Percentiles rank a stretch among this genome's conserved stretches.
Evolutionary conservation across 176 grass and related monocot genomes (phyloP).

Genomic region (Metroxylon sagu): DNA sequence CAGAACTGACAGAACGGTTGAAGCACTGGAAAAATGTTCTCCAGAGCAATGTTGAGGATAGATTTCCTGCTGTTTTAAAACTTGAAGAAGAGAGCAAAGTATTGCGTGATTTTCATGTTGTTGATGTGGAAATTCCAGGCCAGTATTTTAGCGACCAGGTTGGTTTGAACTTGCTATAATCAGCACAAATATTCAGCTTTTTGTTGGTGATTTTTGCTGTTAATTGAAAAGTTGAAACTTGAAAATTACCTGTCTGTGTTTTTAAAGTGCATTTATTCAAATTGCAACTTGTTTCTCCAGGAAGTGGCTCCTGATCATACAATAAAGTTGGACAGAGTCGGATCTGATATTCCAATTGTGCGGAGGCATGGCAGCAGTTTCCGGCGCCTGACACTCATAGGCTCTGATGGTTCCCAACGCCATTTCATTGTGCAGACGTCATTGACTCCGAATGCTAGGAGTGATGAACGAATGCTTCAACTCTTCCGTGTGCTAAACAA

Average conservation of each 20-base stretch:
- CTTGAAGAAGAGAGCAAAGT: slow-evolving; percentile 98
- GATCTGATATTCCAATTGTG: slow-evolving; percentile 94
- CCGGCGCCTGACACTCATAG: slow-evolving; percentile 84
- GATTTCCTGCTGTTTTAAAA: slow-evolving; percentile 91
- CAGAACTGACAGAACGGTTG: slow-evolving; percentile 83
- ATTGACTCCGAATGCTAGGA: slow-evolving; percentile 93
- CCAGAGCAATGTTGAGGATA: slow-evolving; percentile 96
- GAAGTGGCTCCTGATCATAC: slow-evolving; percentile 98
- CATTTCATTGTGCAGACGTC: slow-evolving; percentile 99
- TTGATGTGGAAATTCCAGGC: slow-evolving; percentile 90
- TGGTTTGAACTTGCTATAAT: slow-evolving; percentile 6
- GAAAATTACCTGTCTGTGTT: background rate
- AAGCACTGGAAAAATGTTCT: slow-evolving; percentile 99
- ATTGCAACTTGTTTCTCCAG: slow-evolving; percentile 26
- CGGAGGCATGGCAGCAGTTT: slow-evolving; percentile 97
- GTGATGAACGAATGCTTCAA: slow-evolving; percentile 98
- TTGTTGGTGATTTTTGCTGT: too few relatives aligned
- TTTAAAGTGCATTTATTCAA: background rate
- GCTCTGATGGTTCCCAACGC: slow-evolving; percentile 96
- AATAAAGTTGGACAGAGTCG: slow-evolving; percentile 92
- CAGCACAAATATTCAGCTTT: too few relatives aligned
- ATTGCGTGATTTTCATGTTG: slow-evolving; percentile 88
- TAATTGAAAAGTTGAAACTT: too few relatives aligned
- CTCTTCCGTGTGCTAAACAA: slow-evolving; percentile 90
- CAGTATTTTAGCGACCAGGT: slow-evolving; percentile 99